Percentiles rank a stretch among this genome's conserved stretches.
Evolutionary conservation across 495 filamentous ascomycete species (phyloP).

Genomic region (Penicillium bialowiezense): DNA sequence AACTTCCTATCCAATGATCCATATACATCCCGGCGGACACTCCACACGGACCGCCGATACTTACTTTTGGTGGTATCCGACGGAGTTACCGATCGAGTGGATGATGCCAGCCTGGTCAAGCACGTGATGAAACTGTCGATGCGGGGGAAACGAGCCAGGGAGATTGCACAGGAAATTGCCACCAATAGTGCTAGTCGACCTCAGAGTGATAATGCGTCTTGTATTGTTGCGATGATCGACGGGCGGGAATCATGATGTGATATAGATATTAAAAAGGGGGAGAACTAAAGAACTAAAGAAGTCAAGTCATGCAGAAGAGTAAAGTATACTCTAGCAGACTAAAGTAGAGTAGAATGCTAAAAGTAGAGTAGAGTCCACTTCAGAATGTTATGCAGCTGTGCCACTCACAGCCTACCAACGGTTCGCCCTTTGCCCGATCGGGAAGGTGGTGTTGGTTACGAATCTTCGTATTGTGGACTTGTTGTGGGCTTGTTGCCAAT

Average conservation of each 20-base stretch:
- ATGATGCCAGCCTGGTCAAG: slow-evolving; percentile 29
- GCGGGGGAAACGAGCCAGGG: slow-evolving; percentile 28
- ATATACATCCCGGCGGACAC: slow-evolving; percentile 21
- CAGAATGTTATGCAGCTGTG: slow-evolving; percentile 21
- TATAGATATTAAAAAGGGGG: too few relatives aligned
- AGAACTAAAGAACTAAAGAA: background rate
- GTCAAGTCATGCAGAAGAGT: too few relatives aligned
- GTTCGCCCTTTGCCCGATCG: slow-evolving; percentile 16
- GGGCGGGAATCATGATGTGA: slow-evolving; percentile 21
- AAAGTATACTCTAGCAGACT: too few relatives aligned
- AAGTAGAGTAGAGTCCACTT: too few relatives aligned
- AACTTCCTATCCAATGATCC: slow-evolving; percentile 37
- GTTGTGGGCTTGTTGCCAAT: background rate
- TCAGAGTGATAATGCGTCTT: slow-evolving; percentile 34
- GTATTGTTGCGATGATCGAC: slow-evolving; percentile 33
- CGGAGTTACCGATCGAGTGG: slow-evolving; percentile 30
- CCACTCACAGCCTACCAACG: slow-evolving; percentile 4
- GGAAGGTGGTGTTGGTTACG: slow-evolving; percentile 25
- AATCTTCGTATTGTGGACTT: too few relatives aligned
- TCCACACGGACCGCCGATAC: slow-evolving; percentile 28
- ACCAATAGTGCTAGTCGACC: slow-evolving; percentile 10
- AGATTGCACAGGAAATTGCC: slow-evolving; percentile 31
- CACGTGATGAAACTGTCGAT: slow-evolving; percentile 34
- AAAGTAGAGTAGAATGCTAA: too few relatives aligned
- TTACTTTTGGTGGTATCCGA: slow-evolving; percentile 31